Conservation (phyloP, 768 basidiomycete genomes). For the Wakefieldia striispora region DNA sequence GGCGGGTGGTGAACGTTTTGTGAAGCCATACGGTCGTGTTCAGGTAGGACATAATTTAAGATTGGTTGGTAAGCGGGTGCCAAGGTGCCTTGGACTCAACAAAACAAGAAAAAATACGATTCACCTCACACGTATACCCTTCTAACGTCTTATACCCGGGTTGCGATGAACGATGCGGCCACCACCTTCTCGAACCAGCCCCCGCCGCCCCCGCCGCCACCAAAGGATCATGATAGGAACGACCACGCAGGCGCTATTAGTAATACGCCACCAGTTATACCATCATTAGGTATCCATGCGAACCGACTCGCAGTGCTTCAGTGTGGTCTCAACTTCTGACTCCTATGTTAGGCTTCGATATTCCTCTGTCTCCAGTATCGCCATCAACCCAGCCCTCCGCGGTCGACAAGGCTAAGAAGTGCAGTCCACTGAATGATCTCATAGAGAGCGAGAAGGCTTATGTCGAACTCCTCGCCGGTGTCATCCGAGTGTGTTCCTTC, state of each 20-base stretch:
- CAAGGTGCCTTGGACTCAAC: no score
- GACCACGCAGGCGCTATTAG: not conserved
- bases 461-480: slow-evolving; percentile 84
- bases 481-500: slow-evolving; percentile 74
- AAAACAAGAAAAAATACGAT: not conserved
- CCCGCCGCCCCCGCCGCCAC: slow-evolving; percentile 14
- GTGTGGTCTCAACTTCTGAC: slow-evolving; percentile 16
- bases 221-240: slow-evolving; percentile 14
- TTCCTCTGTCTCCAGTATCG: slow-evolving; percentile 21
- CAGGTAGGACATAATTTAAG: slow-evolving; percentile 25
- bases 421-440: slow-evolving; percentile 87
- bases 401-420: slow-evolving; percentile 55
- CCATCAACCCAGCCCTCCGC: slow-evolving; percentile 24
- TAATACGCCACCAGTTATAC: slow-evolving; percentile 3
- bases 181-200: not conserved
- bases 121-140: not conserved
- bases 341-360: slow-evolving; percentile 19
- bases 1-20: slow-evolving; percentile 44
- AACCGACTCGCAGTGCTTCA: slow-evolving; percentile 1
- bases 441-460: slow-evolving; percentile 92
- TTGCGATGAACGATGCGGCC: slow-evolving; percentile 10
- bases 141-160: not conserved
- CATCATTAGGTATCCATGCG: slow-evolving; percentile 25
- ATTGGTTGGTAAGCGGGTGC: no score
- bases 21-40: slow-evolving; percentile 37